Evolutionary conservation across 768 basidiomycete genomes (phyloP).

Genomic region (Kwoniella sp.): DNA sequence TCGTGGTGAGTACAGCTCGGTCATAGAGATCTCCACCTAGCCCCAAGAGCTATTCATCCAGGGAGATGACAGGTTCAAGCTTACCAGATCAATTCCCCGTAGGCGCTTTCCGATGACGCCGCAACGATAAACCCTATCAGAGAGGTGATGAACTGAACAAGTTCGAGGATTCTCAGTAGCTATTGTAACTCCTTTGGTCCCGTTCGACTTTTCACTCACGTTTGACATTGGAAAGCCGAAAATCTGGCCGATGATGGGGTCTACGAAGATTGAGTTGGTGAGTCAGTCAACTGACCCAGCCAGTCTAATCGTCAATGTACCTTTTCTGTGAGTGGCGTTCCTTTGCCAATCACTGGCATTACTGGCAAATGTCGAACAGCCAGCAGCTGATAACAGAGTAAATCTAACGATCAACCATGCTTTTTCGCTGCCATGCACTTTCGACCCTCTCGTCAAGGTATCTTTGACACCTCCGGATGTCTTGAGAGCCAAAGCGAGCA

Average conservation of each 20-base stretch:
- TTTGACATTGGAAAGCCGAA: slow-evolving; percentile 48
- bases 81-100: slow-evolving; percentile 36
- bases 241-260: slow-evolving; percentile 45
- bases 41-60: no score
- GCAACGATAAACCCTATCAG: slow-evolving; percentile 43
- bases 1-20: no score
- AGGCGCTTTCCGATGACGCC: slow-evolving; percentile 30
- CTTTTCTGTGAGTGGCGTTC: slow-evolving; percentile 29
- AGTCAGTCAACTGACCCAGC: no score
- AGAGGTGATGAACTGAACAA: slow-evolving; percentile 34
- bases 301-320: not conserved
- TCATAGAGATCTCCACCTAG: no score
- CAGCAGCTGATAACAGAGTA: slow-evolving; percentile 36
- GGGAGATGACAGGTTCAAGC: no score
- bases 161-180: not conserved
- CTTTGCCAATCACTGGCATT: slow-evolving; percentile 50
- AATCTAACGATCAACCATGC: slow-evolving; percentile 42
- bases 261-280: slow-evolving; percentile 7
- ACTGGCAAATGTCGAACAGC: slow-evolving; percentile 44
- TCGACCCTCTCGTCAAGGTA: slow-evolving; percentile 22
- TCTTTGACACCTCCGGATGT: slow-evolving; percentile 29
- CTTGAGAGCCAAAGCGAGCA: slow-evolving; percentile 34
- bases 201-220: slow-evolving; percentile 16
- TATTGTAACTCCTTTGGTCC: not conserved
- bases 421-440: slow-evolving; percentile 25